These are phyloP conservation scores for Lachnellula occidentalis DNA, from an alignment of 2,329 filamentous ascomycete genomes.

Conservation along the genomic window DNA sequence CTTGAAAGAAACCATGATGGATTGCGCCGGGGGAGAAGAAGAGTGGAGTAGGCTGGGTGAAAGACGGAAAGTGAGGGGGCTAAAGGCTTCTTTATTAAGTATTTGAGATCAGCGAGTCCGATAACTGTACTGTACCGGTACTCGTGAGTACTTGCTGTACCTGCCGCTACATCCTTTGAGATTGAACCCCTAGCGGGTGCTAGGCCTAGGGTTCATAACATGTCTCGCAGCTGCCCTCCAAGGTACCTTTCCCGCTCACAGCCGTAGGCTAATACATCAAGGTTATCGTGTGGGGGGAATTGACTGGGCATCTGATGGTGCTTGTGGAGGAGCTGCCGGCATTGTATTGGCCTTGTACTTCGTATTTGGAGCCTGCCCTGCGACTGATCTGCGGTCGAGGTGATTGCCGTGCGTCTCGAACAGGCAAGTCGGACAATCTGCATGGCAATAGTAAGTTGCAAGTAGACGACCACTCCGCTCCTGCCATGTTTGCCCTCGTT, in stretches of 20 bases:
- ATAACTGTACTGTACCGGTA: not conserved
- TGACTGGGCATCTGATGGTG: conserved; percentile 1
- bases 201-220: not conserved
- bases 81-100: conserved; percentile 1
- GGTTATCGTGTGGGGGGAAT: conserved; percentile 3
- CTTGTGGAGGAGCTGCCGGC: not conserved
- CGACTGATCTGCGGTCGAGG: conserved; percentile 5
- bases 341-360: too few relatives aligned
- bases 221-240: conserved; percentile 5
- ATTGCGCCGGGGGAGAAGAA: not conserved
- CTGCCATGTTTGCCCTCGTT: not conserved
- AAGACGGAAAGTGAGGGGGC: not conserved
- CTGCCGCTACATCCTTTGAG: not conserved
- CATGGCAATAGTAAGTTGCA: not conserved
- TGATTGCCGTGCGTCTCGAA: conserved; percentile 1
- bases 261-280: conserved; percentile 2
- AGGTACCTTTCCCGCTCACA: not conserved
- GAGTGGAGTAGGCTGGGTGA: not conserved
- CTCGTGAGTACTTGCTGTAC: not conserved
- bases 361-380: conserved; percentile 5
- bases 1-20: conserved; percentile 13
- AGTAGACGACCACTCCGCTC: not conserved
- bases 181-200: not conserved
- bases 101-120: not conserved
- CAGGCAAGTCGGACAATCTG: conserved; percentile 4